Percentiles rank a stretch among this genome's conserved stretches.
Conservation (phyloP, 2,329 filamentous ascomycete genomes). For the Pseudocercospora macadamiae region DNA sequence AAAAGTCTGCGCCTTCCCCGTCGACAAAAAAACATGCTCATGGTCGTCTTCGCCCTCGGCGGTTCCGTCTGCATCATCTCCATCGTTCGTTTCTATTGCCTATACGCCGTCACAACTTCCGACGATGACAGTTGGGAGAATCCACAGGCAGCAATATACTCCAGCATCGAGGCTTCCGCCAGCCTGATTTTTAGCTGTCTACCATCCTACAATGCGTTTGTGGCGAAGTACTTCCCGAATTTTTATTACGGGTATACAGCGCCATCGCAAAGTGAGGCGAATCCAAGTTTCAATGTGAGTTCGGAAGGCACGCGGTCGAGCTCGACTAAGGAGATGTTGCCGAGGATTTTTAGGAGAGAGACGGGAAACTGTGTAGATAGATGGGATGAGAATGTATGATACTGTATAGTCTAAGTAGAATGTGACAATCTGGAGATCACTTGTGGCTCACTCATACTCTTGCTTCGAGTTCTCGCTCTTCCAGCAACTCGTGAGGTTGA, state of each 20-base stretch:
- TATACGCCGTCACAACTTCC: background rate
- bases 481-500: too few relatives aligned
- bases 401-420: too few relatives aligned
- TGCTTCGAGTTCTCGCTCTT: too few relatives aligned
- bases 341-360: background rate
- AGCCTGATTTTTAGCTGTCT: background rate
- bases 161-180: background rate
- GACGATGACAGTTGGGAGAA: background rate
- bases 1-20: constrained; percentile 21
- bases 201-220: constrained; percentile 3
- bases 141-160: background rate
- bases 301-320: background rate
- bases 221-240: constrained; percentile 1
- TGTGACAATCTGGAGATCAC: too few relatives aligned
- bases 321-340: background rate
- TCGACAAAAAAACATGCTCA: constrained; percentile 2
- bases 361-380: too few relatives aligned
- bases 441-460: too few relatives aligned
- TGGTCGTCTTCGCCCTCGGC: background rate
- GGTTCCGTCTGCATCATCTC: background rate
- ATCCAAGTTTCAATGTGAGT: background rate
- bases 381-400: too few relatives aligned
- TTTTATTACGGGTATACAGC: background rate
- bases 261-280: background rate
- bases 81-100: background rate